phyloP scores from a whole-genome alignment of 345 rosid species.

The Trapa incisa region DNA sequence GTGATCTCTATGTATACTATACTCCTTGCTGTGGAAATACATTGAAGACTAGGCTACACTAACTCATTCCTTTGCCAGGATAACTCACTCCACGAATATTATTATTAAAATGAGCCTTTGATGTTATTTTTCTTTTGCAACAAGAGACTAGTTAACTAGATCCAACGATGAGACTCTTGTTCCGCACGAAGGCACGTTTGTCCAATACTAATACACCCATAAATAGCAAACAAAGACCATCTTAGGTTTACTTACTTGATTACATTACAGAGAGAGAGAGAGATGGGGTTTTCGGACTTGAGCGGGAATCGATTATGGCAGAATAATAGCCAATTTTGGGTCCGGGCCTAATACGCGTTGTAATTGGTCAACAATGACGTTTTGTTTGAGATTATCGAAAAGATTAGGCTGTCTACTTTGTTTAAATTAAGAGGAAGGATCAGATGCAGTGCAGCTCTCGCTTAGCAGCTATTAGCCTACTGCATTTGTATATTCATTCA shows the following conservation, averaged over 20 bases:
- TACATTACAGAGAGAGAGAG: too few relatives aligned
- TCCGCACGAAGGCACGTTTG: too few relatives aligned
- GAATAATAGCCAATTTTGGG: background rate
- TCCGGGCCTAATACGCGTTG: slow-evolving; percentile 1
- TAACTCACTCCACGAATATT: background rate
- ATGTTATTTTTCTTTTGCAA: too few relatives aligned
- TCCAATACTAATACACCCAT: background rate
- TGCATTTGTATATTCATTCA: background rate
- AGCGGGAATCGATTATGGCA: background rate
- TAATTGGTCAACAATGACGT: background rate
- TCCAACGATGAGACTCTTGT: too few relatives aligned
- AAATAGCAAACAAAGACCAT: background rate
- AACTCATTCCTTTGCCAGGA: background rate
- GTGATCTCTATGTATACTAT: too few relatives aligned
- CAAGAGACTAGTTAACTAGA: too few relatives aligned
- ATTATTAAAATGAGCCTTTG: background rate
- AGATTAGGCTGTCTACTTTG: background rate
- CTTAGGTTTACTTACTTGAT: too few relatives aligned
- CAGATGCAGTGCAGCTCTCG: background rate
- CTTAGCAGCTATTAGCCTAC: too few relatives aligned
- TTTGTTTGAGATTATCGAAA: slow-evolving; percentile 6
- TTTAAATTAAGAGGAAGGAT: background rate
- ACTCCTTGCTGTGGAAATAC: too few relatives aligned
- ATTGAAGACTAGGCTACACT: background rate
- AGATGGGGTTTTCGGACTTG: background rate